Conservation (phyloP, 176 grass and related monocot species). For the Oryza longistaminata region DNA sequence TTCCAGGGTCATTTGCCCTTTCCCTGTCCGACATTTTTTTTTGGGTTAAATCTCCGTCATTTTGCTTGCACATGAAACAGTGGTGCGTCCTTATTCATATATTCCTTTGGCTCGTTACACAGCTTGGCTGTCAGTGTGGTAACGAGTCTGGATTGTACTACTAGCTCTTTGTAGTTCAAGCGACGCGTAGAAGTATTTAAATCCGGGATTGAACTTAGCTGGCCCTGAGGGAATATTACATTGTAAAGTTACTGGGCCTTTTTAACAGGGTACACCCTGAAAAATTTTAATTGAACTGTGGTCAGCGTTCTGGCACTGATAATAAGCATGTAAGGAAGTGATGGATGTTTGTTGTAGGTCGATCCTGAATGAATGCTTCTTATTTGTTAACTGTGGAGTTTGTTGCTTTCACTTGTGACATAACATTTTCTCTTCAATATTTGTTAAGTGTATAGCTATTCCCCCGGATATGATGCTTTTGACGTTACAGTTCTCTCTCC, state of each 20-base stretch:
- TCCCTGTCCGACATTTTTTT: constrained; percentile 16
- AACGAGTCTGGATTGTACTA: constrained; percentile 24
- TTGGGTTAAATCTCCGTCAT: neutral
- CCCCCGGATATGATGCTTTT: too few relatives aligned
- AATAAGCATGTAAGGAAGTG: constrained; percentile 14
- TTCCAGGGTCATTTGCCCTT: constrained; percentile 29
- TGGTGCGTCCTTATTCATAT: constrained; percentile 33
- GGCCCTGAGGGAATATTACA: constrained; percentile 28
- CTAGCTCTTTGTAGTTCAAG: constrained; percentile 37
- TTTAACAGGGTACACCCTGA: neutral
- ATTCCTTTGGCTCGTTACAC: constrained; percentile 42
- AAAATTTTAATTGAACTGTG: constrained; percentile 10
- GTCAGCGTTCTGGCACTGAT: neutral
- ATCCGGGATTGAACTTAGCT: constrained; percentile 30
- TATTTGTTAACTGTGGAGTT: neutral
- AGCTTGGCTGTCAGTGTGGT: constrained; percentile 13
- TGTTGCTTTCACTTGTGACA: neutral
- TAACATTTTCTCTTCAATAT: neutral
- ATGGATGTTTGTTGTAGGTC: neutral
- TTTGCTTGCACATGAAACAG: constrained; percentile 47
- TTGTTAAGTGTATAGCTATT: too few relatives aligned
- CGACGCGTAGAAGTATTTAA: constrained; percentile 34
- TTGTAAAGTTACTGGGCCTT: constrained; percentile 45
- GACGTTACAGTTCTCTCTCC: neutral
- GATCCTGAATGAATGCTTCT: neutral